Base-by-base conservation (phyloP, 2,329 filamentous ascomycete genomes). In the Penicillium sp. region DNA sequence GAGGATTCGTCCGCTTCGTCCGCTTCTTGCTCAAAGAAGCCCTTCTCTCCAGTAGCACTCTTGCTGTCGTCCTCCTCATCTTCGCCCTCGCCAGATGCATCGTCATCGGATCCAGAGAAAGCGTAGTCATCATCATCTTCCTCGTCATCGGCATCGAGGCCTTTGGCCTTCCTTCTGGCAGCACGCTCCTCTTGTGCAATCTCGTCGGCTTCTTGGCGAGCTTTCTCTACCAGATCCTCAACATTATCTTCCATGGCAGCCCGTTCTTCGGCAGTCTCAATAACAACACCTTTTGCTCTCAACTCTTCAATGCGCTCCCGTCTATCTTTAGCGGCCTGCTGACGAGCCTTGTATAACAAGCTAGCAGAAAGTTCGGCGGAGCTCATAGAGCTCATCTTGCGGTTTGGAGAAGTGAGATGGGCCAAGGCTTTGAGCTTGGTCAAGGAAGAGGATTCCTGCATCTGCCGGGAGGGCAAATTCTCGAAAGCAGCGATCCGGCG, bases 251-350 rank as follows among this genome's bases (percentile, higher is more conserved):
- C 84, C 68, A 96, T 88, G 27, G 84, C 84, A 66, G 92, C 89
- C 17, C 90, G 85, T 69, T 99, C 92, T 71, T 97, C 93, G 2
- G 87, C 84, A 0, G 90, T 96, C 69, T 92, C 88, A 15, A 97
- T 79, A 20, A 88, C 77, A 21, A 97, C 81, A 7, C 94, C 94
- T 71, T 89, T 91, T 9, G 88, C 86, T 64, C 84, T 85, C 33
- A 99, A 80, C 60, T 86, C 81, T 49, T 90, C 85, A 17, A 97
- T 81, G 49, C 87, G 87, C 60, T 90, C 86, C 53, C 90, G 84
- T 46, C 90, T 86, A 68, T 94, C 91, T 34, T 83, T 73, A 54
- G 85, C 85, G 37, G 91, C 92, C 71, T 99, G 94, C 54, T 88
- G 81, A 37, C 90, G 85, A 5, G 91, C 91, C 54, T 86, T 86